These are phyloP conservation scores for Parachlorella kessleri DNA, from an alignment of 139 green algal species.

Conservation along the genomic window DNA sequence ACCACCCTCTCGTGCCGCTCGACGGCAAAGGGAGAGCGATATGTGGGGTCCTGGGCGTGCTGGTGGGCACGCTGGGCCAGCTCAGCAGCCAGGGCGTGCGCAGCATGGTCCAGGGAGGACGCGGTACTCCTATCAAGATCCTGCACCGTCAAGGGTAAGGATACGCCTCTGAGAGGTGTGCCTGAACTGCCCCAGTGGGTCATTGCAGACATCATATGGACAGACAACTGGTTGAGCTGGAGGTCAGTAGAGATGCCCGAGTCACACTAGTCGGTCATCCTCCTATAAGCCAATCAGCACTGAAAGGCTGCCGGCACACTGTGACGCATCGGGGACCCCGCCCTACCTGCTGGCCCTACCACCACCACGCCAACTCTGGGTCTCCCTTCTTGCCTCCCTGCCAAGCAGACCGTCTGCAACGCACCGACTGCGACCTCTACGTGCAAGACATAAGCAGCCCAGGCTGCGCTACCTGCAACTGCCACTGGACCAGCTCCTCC, in stretches of 20 bases:
- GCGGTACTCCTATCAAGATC: neutral
- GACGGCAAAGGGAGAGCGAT: constrained; percentile 71
- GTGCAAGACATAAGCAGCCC: neutral
- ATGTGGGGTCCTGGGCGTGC: constrained; percentile 32
- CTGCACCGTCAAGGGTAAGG: too few species aligned
- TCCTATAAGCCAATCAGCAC: neutral
- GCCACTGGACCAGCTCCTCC: neutral
- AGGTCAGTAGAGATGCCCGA: too few species aligned
- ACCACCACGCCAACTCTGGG: neutral
- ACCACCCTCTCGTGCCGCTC: constrained; percentile 42
- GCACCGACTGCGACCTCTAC: neutral
- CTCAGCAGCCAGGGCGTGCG: constrained; percentile 24
- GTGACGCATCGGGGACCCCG: neutral
- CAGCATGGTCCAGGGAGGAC: constrained; percentile 11
- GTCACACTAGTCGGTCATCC: too few species aligned
- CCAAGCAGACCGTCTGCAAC: neutral
- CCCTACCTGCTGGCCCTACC: neutral
- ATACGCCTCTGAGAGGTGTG: too few species aligned
- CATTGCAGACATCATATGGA: too few species aligned
- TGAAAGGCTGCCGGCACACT: neutral
- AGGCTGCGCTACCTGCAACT: neutral
- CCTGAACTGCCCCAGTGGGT: too few species aligned
- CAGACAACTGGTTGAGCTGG: too few species aligned
- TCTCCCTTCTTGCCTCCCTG: neutral
- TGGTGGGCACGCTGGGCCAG: constrained; percentile 36